Base-by-base conservation (phyloP, 176 grass and related monocot species). In the Alloteropsis semialata region DNA sequence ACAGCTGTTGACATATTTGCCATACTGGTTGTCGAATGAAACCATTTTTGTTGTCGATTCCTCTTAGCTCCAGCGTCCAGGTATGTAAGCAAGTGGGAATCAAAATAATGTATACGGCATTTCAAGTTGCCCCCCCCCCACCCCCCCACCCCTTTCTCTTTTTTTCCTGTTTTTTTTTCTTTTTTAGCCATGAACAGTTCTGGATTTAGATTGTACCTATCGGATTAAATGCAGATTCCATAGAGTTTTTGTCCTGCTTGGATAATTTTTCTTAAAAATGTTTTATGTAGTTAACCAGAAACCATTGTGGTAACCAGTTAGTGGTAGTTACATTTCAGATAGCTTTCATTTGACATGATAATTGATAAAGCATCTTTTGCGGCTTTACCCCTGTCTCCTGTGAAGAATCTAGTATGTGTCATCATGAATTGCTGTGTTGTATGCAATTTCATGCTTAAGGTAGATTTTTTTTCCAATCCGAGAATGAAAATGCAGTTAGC, bases 1-100 rank as follows among this genome's bases (percentile, higher is more conserved):
- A 46, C 71, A 98, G 14, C 72, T 98, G 56, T 75, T 14, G 14
- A 70, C 29, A 73, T 76, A 70, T 64, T 67, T 93, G 87, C 91
- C 90, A 84, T 17, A 56, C 63, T 98, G 96, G 92, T 22, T 89
- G 41, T 88, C 90, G 64, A 86, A 84, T 86, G 75, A 57, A 65
- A 76, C 82, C 72, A 91, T 98, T 84, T 93, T 48, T 76, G 78
- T 73, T 75, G 67, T 88, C 55, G 62, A 89, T 88, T 78, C 84
- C 65, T 85, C 78, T 16, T 48, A 85, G 60, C 42, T 83, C 39
- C n/a, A n/a, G n/a, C n/a, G n/a, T n/a, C n/a, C 83, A 82, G 69
- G 51, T 72, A 86, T 51, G 27, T 81, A 65, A 70, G 29, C 38
- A 78, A 77, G 29, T 33, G 65, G 29, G 38, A 78, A 77, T 29